These are phyloP conservation scores for Antitrichia curtipendula DNA, from an alignment of 225 moss, liverwort and hornwort genomes.

Conservation along the genomic window DNA sequence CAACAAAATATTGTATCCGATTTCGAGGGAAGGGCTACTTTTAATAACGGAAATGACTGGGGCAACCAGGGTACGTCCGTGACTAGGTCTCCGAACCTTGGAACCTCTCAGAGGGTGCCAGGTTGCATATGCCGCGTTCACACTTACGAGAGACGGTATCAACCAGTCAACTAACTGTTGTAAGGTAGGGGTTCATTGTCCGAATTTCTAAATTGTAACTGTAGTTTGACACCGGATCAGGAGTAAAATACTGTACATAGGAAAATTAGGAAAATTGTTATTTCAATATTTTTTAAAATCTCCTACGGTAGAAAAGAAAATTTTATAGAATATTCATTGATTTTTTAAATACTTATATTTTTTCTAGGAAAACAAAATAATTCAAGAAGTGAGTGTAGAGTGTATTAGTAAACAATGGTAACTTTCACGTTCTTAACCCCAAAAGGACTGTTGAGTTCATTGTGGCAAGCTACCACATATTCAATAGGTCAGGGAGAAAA, in stretches of 20 bases:
- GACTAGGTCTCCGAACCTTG: background rate
- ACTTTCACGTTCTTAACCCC: accelerated
- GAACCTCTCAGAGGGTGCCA: background rate
- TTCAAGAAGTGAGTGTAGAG: background rate
- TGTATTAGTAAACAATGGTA: accelerated
- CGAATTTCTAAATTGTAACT: background rate
- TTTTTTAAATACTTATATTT: too few species aligned
- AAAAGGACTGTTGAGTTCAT: background rate
- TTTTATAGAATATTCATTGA: background rate
- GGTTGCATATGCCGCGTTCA: background rate
- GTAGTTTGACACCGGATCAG: background rate
- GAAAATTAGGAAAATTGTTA: background rate
- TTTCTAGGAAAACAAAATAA: too few species aligned
- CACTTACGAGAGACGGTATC: background rate
- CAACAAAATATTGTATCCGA: background rate
- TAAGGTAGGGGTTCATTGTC: background rate
- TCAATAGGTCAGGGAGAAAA: too few species aligned
- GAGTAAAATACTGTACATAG: background rate
- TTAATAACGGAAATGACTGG: background rate
- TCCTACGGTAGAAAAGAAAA: accelerated
- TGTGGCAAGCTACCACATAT: background rate
- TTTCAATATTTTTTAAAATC: too few species aligned
- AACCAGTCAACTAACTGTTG: too few species aligned
- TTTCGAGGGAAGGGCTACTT: background rate
- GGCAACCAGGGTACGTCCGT: background rate